phyloP scores from a whole-genome alignment of 108 stramenopile genomes.

The Nitzschia putrida region DNA sequence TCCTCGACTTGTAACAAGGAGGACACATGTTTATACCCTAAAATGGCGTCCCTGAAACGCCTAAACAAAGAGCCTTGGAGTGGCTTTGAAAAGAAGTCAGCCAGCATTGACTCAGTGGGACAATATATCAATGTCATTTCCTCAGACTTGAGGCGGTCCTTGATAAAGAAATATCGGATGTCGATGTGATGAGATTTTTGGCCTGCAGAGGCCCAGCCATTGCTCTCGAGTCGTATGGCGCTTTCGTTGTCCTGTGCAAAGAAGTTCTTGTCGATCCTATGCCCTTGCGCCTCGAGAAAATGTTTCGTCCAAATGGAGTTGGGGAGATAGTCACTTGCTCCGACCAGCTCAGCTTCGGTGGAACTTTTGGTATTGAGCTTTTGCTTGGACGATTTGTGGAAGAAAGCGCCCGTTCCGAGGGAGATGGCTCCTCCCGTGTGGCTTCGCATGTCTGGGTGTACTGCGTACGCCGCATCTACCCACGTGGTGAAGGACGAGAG shows the following conservation, averaged over 20 bases:
- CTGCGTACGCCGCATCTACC: constrained; percentile 41
- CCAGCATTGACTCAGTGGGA: constrained; percentile 40
- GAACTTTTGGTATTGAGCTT: constrained; percentile 53
- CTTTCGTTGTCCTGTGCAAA: constrained; percentile 56
- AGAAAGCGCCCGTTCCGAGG: constrained; percentile 24
- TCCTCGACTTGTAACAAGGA: neutral
- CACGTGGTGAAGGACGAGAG: constrained; percentile 12
- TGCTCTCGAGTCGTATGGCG: constrained; percentile 43
- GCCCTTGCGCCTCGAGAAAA: constrained; percentile 52
- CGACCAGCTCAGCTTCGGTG: constrained; percentile 38
- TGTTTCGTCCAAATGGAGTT: constrained; percentile 40
- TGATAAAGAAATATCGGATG: constrained; percentile 50
- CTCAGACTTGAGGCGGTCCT: constrained; percentile 28
- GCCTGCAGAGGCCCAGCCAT: constrained; percentile 35
- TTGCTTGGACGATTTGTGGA: constrained; percentile 37
- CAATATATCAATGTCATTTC: constrained; percentile 32
- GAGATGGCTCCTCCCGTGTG: constrained; percentile 51
- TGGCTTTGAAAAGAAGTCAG: constrained; percentile 47
- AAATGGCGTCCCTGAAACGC: constrained; percentile 36
- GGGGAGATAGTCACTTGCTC: constrained; percentile 30
- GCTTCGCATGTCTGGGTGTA: constrained; percentile 45
- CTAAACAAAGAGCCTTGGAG: constrained; percentile 38
- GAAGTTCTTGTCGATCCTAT: constrained; percentile 19
- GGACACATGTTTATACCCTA: constrained; percentile 1
- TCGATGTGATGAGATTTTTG: constrained; percentile 38